A percentile compares a stretch with the other conserved stretches of the same genome.
Evolutionary conservation across 768 basidiomycete genomes (phyloP).

Genomic region (Leccinum longicurvipes): DNA sequence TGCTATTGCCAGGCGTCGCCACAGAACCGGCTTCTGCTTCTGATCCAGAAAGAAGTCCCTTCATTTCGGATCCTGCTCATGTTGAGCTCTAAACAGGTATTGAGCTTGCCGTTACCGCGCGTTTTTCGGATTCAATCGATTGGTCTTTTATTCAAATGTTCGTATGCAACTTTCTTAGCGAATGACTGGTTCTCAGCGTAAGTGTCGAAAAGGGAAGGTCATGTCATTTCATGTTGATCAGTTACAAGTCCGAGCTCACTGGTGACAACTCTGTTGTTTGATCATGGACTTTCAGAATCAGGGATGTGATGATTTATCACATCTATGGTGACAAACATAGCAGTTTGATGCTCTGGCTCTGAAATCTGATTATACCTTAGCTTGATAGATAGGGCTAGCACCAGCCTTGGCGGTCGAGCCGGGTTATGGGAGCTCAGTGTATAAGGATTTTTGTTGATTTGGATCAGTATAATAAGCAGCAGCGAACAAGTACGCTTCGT

Average conservation of each 20-base stretch:
- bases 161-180: neutral
- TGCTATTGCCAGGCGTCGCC: neutral
- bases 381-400: neutral
- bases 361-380: neutral
- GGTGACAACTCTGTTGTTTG: neutral
- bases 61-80: constrained; percentile 3
- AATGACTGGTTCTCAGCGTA: neutral
- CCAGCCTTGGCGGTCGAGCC: no score
- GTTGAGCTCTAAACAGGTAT: constrained; percentile 17
- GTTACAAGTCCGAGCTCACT: neutral
- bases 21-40: neutral
- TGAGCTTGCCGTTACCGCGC: neutral
- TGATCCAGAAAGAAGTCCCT: neutral
- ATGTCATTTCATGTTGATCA: neutral
- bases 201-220: neutral
- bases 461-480: neutral
- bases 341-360: neutral
- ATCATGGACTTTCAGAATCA: neutral
- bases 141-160: neutral
- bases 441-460: neutral
- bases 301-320: neutral
- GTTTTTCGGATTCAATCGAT: neutral
- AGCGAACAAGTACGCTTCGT: neutral
- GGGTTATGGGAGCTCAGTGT: neutral
- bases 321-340: neutral